These are phyloP conservation scores for Leccinum uliginosum DNA, from an alignment of 768 basidiomycete species.

Conservation along the genomic window DNA sequence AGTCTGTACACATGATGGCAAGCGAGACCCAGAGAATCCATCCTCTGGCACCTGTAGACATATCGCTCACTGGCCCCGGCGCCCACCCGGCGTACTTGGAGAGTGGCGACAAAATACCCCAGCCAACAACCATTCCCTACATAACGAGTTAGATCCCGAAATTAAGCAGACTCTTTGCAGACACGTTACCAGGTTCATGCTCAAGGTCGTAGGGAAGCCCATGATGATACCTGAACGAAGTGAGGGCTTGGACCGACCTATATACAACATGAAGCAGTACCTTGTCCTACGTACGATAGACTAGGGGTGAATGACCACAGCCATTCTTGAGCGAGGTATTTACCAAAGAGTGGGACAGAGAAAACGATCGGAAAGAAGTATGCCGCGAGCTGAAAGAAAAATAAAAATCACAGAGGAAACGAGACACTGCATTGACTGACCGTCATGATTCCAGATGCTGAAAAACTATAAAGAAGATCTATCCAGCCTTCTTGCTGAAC, in stretches of 20 bases:
- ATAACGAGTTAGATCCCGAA: neutral
- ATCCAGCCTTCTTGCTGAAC: slow-evolving; percentile 72
- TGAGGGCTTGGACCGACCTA: neutral
- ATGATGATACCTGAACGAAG: slow-evolving; percentile 79
- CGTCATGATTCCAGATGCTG: slow-evolving; percentile 68
- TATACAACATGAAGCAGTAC: slow-evolving; percentile 24
- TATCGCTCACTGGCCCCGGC: slow-evolving; percentile 85
- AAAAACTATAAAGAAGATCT: slow-evolving; percentile 74
- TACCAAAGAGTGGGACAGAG: slow-evolving; percentile 81
- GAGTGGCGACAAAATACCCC: slow-evolving; percentile 90
- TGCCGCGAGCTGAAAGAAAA: slow-evolving; percentile 57
- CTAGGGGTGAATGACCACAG: slow-evolving; percentile 92
- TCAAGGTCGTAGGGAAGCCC: slow-evolving; percentile 91
- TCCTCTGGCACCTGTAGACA: slow-evolving; percentile 83
- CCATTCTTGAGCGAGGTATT: slow-evolving; percentile 81
- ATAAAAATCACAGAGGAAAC: neutral
- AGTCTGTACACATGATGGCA: slow-evolving; percentile 94
- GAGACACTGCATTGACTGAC: slow-evolving; percentile 39
- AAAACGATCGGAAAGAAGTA: slow-evolving; percentile 91
- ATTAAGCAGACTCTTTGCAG: slow-evolving; percentile 13
- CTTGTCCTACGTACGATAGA: slow-evolving; percentile 90
- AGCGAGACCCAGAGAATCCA: slow-evolving; percentile 98
- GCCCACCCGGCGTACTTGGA: slow-evolving; percentile 86
- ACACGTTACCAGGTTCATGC: slow-evolving; percentile 77
- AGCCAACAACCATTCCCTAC: slow-evolving; percentile 94